Percentiles rank a stretch among this genome's conserved stretches.
Conservation (phyloP, 78 protist genomes). For the Dictyostelium citrinum region DNA sequence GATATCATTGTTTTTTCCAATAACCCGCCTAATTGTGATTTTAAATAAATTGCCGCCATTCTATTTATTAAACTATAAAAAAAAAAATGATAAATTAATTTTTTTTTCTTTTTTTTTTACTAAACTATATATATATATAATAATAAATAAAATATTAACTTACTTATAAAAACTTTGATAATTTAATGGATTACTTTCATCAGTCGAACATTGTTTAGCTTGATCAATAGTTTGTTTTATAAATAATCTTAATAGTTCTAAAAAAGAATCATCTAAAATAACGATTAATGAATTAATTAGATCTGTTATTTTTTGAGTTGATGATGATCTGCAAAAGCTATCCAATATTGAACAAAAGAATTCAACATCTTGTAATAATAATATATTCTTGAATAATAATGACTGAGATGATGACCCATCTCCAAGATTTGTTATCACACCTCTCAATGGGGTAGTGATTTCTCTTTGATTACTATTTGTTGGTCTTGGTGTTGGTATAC, state of each 20-base stretch:
- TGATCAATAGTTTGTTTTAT: background rate
- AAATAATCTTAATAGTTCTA: constrained; percentile 5
- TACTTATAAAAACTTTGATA: constrained; percentile 21
- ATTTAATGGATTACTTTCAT: constrained; percentile 9
- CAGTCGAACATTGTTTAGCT: background rate
- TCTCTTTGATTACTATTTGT: background rate
- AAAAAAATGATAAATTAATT: background rate
- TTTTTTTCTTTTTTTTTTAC: background rate
- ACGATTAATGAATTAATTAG: constrained; percentile 1
- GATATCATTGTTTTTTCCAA: constrained; percentile 2
- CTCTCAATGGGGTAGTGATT: background rate
- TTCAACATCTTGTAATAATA: constrained; percentile 18
- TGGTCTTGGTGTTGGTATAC: constrained; percentile 4
- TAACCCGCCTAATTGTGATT: background rate
- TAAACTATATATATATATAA: no score
- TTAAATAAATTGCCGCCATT: constrained; percentile 58
- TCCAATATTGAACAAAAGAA: constrained; percentile 36
- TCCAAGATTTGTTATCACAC: background rate
- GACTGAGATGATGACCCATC: background rate
- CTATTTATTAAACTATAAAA: constrained; percentile 29
- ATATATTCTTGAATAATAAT: constrained; percentile 17
- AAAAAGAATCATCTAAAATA: constrained; percentile 28
- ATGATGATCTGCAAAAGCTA: background rate
- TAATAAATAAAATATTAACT: background rate
- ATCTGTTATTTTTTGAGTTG: constrained; percentile 23